Evolutionary conservation across 495 filamentous ascomycete species (phyloP), one percentile per base, ranked within the genome.

Genomic region (Aspergillus ostianus): DNA sequence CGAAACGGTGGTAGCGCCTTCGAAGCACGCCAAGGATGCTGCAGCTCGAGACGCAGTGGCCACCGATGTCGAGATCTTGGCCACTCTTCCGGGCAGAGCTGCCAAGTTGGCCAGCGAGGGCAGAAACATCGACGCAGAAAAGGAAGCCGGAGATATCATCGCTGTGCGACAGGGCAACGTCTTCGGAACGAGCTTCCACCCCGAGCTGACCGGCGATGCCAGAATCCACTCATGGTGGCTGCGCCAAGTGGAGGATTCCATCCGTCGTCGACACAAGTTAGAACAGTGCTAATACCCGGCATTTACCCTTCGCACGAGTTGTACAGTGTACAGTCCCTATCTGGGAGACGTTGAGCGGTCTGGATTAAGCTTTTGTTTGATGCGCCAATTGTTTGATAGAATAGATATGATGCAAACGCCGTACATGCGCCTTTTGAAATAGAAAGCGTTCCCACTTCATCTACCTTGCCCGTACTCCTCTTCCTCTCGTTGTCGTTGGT

Each of bases 141-240:
- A 76, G 52, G 81, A 87, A 55, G 68, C 80, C n/a, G 90, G 86
- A 15, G 91, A 96, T 66, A 92, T 98, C 49, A 84, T 98, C 51
- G 94, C 94, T 8, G 90, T 98, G 48, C 81, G 83, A 58, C 93
- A 98, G 74, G 90, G 90, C 13, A 97, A 98, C 76, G 91, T 96
- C 1, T 92, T 98, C 60, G 95, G 92, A 6, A 98, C 92, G 7
- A 97, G 92, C 69, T 98, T 98, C 68, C 95, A 98, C 68, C 94
- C 95, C 0, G 95, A 98, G 72, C 73, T 98, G 68, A 98, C 93
- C 21, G 85, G 85, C 21, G 94, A 98, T 72, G 78, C 84, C 58
- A 81, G 94, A 65, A 97, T 98, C 65, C 94, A 98, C 74, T 74
- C 84, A 4, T 98, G 94, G 94, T 98, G 94, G 94, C 66, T 98